Base-by-base conservation (phyloP, 352 stramenopile species). In the Globisporangium cystogenes region DNA sequence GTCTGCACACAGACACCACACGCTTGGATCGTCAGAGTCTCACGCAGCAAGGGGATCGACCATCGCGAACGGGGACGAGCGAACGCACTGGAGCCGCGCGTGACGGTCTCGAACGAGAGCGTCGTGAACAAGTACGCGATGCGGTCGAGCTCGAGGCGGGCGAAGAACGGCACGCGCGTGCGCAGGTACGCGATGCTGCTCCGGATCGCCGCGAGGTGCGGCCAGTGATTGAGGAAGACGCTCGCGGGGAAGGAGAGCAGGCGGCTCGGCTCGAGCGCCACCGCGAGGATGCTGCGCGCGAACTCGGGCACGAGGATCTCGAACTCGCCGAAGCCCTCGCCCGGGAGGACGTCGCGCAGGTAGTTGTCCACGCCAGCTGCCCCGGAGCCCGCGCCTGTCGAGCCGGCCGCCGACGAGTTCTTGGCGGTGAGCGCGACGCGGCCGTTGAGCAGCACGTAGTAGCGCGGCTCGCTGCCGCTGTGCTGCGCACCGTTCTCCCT, bases 241-340 rank as follows among this genome's bases (percentile, higher is more conserved):
- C 65, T 54, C 0, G 61, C 62, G 3, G 76, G 72, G 23, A 88
- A 67, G 7, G 76, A 86, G 39, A 88, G 60, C 21, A 87, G 55
- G 12, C 76, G 84, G 7, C 67, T 71, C 7, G 65, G 53, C 37
- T 86, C 76, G 20, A 77, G 50, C 24, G 74, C 72, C 11, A 82
- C 41, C 24, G 76, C 74, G n/a, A 68, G 49, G 7, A 79, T 59
- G 31, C 71, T 57, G 4, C 59, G 57, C 8, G 59, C 59, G 6
- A 62, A 53, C 1, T 83, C 68, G 12, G 65, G 64, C 5, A 82
- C 51, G 35, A 86, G 70, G 16, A 87, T 67, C 48, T 84, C 70
- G 37, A 87, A 84, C 47, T 87, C 76, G 4, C 76, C 76, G 61
- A 87, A 86, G n/a, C 76, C 74, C 15, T 68, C 53, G 18, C 70